These are phyloP conservation scores for Auricularia auricula-judae DNA, from an alignment of 768 basidiomycete species.

Conservation along the genomic window DNA sequence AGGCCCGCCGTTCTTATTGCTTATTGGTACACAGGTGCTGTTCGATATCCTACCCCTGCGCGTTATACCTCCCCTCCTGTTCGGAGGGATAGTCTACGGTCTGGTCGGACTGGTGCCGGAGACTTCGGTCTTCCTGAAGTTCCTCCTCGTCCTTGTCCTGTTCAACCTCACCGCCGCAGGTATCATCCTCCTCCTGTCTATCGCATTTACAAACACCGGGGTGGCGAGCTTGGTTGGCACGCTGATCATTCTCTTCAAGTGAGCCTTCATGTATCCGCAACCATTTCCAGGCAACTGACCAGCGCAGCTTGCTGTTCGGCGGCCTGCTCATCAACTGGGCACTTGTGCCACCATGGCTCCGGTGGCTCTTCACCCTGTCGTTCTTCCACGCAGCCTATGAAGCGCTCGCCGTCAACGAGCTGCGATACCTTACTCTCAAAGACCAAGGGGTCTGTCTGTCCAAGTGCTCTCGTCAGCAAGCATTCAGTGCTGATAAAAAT, in stretches of 20 bases:
- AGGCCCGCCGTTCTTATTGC: background rate
- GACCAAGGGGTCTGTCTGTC: constrained; percentile 61
- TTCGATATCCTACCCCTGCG: constrained; percentile 95
- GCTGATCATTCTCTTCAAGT: constrained; percentile 97
- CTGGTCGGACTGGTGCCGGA: constrained; percentile 90
- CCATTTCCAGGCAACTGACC: background rate
- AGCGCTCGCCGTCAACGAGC: constrained; percentile 91
- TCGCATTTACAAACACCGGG: constrained; percentile 74
- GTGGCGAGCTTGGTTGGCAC: constrained; percentile 93
- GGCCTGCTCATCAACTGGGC: constrained; percentile 93
- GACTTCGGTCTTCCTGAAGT: constrained; percentile 92
- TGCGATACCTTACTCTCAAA: constrained; percentile 85
- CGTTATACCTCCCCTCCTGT: constrained; percentile 88
- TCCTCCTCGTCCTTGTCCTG: constrained; percentile 86
- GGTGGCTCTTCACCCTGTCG: constrained; percentile 83
- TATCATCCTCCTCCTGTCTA: constrained; percentile 82
- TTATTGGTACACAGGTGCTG: constrained; percentile 45
- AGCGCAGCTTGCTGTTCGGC: constrained; percentile 78
- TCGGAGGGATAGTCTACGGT: constrained; percentile 91
- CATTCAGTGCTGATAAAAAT: too few relatives aligned
- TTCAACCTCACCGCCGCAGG: constrained; percentile 96
- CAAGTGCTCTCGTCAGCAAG: too few relatives aligned
- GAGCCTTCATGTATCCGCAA: constrained; percentile 21
- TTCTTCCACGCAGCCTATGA: constrained; percentile 99
- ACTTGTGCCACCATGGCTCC: constrained; percentile 56